phyloP scores from a whole-genome alignment of 768 basidiomycete genomes.

The Russula emetica region DNA sequence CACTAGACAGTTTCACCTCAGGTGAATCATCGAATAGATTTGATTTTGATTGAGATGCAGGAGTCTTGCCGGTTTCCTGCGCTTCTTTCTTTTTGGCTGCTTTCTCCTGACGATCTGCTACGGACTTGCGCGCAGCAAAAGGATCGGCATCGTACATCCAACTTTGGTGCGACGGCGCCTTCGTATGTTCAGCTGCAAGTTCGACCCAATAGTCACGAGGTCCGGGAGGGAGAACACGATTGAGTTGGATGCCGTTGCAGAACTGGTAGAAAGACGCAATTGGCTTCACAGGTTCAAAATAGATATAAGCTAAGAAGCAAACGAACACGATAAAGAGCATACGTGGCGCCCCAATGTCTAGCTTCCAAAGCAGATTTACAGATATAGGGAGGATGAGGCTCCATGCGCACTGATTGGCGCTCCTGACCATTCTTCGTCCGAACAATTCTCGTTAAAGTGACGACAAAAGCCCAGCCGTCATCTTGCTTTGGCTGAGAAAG shows the following conservation, averaged over 20 bases:
- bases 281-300: constrained; percentile 29
- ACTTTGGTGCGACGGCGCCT: constrained; percentile 58
- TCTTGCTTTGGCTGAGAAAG: constrained; percentile 43
- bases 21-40: constrained; percentile 47
- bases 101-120: constrained; percentile 61
- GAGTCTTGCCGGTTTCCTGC: constrained; percentile 25
- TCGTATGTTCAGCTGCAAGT: constrained; percentile 65
- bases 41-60: constrained; percentile 28
- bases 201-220: constrained; percentile 87
- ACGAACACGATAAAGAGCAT: constrained; percentile 82
- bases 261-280: constrained; percentile 44
- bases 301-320: not conserved
- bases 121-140: constrained; percentile 65
- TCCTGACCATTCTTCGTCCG: constrained; percentile 58
- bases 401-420: constrained; percentile 63
- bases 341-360: constrained; percentile 87
- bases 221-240: constrained; percentile 73
- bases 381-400: constrained; percentile 67
- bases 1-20: constrained; percentile 81
- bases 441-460: constrained; percentile 62
- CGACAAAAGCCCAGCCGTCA: constrained; percentile 58
- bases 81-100: constrained; percentile 42
- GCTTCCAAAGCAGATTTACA: constrained; percentile 72
- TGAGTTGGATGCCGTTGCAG: constrained; percentile 69
- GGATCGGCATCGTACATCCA: constrained; percentile 93